These are phyloP conservation scores for Candida sithepensis DNA, from an alignment of 805 yeast genomes.

Conservation along the genomic window DNA sequence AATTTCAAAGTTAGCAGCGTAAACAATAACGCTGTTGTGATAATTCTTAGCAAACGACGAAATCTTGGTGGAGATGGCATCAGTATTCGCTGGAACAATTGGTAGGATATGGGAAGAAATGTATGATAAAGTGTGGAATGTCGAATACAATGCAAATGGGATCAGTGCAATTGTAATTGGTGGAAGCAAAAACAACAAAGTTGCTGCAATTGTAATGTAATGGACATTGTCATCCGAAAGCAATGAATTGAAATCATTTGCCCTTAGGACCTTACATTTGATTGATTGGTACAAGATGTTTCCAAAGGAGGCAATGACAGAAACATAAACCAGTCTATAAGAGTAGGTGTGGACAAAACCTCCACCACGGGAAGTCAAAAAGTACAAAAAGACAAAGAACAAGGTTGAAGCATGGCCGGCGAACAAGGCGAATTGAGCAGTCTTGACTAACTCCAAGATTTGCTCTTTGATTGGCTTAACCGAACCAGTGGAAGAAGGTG, in stretches of 20 bases:
- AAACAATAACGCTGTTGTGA: conserved; percentile 55
- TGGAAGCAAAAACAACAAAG: conserved; percentile 55
- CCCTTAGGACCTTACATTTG: conserved; percentile 29
- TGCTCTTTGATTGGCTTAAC: conserved; percentile 8
- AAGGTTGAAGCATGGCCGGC: conserved; percentile 51
- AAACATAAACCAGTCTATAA: conserved; percentile 59
- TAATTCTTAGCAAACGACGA: conserved; percentile 45
- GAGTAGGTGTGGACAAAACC: conserved; percentile 38
- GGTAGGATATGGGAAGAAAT: conserved; percentile 66
- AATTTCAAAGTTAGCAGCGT: conserved; percentile 57
- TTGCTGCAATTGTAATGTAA: conserved; percentile 56
- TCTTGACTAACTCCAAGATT: conserved; percentile 26
- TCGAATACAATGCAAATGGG: conserved; percentile 74
- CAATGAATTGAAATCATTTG: conserved; percentile 24
- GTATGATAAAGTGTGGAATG: conserved; percentile 80
- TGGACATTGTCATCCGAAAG: conserved; percentile 47
- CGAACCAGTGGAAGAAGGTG: not conserved
- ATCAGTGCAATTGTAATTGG: conserved; percentile 57
- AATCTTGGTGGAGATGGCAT: conserved; percentile 23
- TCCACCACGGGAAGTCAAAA: conserved; percentile 30
- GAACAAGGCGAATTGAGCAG: conserved; percentile 78
- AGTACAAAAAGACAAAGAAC: conserved; percentile 36
- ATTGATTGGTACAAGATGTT: conserved; percentile 66
- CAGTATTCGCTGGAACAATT: conserved; percentile 35
- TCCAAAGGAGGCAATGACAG: conserved; percentile 71